Base-by-base conservation (phyloP, 305 asterid species). In the Salvia sclarea region DNA sequence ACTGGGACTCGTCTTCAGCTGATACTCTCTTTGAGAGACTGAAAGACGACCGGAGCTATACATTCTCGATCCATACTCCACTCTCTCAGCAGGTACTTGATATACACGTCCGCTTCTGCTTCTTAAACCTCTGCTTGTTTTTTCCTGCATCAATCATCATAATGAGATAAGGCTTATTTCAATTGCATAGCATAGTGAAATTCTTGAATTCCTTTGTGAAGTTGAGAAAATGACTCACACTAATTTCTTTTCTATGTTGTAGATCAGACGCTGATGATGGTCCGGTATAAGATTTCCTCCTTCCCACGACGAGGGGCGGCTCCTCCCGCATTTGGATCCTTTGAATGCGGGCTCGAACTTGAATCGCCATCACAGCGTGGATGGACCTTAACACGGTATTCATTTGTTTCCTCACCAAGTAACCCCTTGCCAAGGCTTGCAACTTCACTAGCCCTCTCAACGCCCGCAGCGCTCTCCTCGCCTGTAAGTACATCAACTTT, bases 401-500 rank as follows among this genome's bases (percentile, higher is more conserved):
- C 68, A 86, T 82, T 65, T 81, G 87, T 76, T 86, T 87, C 49
- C 95, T 79, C 33, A 88, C 91, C 78, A 81, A 78, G 81, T 86
- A 78, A 68, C 97, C 97, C 78, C 93, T 86, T 38, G 87, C 88
- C 41, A 87, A 70, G 57, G 95, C 97, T 75, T 90, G 97, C 67
- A 90, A 55, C 74, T 88, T 87, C 80, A 90, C 97, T 30, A 90
- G 74, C 54, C 85, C 94, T 70, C 79, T 79, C 76, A 87, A 68
- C 18, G 95, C 93, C 5, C 82, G 66, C 76, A 87, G 78, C 4
- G 96, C 96, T 75, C 80, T 87, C 78, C 85, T 85, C 22, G 96
- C 95, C 96, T 90, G 88, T 68, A 57, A 44, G 35, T 18, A 48
- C 24, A 55, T 13, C 3, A 49, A 50, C 43, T 4, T 2, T 25